Conservation (phyloP, 495 filamentous ascomycete species). For the Neurospora discreta region DNA sequence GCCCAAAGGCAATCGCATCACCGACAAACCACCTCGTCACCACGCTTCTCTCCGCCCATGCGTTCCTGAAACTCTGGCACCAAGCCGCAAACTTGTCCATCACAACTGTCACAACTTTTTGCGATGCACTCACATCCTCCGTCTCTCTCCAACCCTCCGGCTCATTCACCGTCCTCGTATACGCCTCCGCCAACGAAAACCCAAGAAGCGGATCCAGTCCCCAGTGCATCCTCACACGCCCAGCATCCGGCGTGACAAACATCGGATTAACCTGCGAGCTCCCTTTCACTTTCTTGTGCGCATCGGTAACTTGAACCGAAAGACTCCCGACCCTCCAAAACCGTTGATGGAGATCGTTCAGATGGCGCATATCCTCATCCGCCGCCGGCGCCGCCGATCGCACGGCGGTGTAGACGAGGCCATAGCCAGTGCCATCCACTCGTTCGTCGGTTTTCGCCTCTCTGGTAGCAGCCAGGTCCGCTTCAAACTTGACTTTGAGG, state of each 20-base stretch:
- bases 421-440: background rate
- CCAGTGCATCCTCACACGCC: constrained; percentile 9
- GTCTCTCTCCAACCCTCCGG: background rate
- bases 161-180: background rate
- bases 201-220: constrained; percentile 17
- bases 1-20: constrained; percentile 12
- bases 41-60: background rate
- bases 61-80: constrained; percentile 9
- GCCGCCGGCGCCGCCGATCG: background rate
- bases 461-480: background rate
- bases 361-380: background rate
- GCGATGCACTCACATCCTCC: background rate
- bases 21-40: constrained; percentile 12
- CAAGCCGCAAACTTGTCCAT: constrained; percentile 13
- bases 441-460: background rate
- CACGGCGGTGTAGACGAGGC: background rate
- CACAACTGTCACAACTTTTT: constrained; percentile 1
- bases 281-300: background rate
- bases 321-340: constrained; percentile 1
- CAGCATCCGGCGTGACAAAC: constrained; percentile 3
- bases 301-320: background rate
- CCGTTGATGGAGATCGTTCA: background rate
- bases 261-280: constrained; percentile 9
- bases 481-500: background rate
- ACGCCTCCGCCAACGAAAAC: constrained; percentile 20